Evolutionary conservation across 257 asterid species (phyloP), one percentile per base, ranked within the genome.

Genomic region (Henckelia pumila): DNA sequence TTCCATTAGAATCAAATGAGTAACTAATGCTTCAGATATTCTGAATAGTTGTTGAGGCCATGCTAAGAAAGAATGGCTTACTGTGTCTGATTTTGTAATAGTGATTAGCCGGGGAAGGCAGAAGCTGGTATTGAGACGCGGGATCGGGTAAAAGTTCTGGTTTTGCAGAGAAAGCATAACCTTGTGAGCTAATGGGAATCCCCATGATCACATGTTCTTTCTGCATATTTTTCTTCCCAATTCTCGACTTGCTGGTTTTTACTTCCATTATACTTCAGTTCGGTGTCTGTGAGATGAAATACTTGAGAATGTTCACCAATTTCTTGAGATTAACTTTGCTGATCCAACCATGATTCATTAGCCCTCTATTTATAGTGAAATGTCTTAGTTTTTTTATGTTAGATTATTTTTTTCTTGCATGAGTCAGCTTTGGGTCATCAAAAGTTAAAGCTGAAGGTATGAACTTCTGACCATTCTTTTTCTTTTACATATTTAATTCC

Each of bases 351-450:
- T 24, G 26, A 35, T 35, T 14, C n/a, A 40, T 33, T 30, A 33
- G 53, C 28, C 6, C 24, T 23, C 60, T 55, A 73, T 73, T 66
- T 66, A 59, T 60, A 68, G 32, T 30, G 30, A 62, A 7, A 25
- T 49, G 11, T 53, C 7, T 33, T 33, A 23, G 33, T 10, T 60
- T 25, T 26, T 20, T 29, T 35, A 8, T 30, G 33, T 10, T 29
- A 25, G 3, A 22, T 44, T 32, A n/a, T 56, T 40, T 32, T 30
- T 8, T 24, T 44, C 11, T 11, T 74, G 60, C 70, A 60, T 74
- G 78, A 74, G 64, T 74, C 65, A 74, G 50, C 64, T 68, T 61
- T 61, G 66, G 8, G 68, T 67, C 74, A 74, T 24, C 59, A 33
- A 21, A 19, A 24, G 14, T 61, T 53, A 64, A 68, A 68, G 73